Evolutionary conservation across 306 rosid genomes (phyloP).

Genomic region (Dryas alaskensis): DNA sequence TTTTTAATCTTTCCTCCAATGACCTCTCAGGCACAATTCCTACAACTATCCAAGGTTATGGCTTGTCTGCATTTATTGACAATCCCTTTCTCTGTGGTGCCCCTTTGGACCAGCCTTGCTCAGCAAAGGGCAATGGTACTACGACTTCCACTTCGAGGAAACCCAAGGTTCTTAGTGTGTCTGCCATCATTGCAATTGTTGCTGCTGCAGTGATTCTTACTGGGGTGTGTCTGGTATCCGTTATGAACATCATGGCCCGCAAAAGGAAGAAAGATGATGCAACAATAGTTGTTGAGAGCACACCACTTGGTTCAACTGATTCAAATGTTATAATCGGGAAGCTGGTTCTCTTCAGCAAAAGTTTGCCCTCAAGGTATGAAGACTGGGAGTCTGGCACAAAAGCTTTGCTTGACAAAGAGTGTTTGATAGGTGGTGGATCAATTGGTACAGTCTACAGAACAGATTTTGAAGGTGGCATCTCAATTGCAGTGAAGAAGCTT

Average conservation of each 20-base stretch:
- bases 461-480: conserved; percentile 76
- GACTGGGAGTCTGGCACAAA: conserved; percentile 99
- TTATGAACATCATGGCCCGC: conserved; percentile 71
- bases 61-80: conserved; percentile 62
- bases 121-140: conserved; percentile 39
- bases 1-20: conserved; percentile 76
- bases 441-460: conserved; percentile 87
- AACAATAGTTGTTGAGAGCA: conserved; percentile 73
- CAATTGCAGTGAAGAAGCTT: conserved; percentile 95
- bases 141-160: conserved; percentile 38
- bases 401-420: conserved; percentile 92
- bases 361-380: conserved; percentile 91
- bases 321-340: conserved; percentile 83
- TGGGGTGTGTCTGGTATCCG: conserved; percentile 82
- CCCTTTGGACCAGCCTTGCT: conserved; percentile 73
- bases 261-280: conserved; percentile 48
- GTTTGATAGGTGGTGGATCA: conserved; percentile 84
- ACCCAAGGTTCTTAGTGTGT: conserved; percentile 58
- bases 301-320: conserved; percentile 77
- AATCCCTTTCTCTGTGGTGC: conserved; percentile 86
- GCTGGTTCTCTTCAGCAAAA: conserved; percentile 94
- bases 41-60: conserved; percentile 52
- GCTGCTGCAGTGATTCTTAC: conserved; percentile 85
- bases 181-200: conserved; percentile 84
- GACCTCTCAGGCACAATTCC: conserved; percentile 84